These are phyloP conservation scores for Sanguinoderma infundibulare DNA, from an alignment of 1,284 basidiomycete genomes.

Conservation along the genomic window DNA sequence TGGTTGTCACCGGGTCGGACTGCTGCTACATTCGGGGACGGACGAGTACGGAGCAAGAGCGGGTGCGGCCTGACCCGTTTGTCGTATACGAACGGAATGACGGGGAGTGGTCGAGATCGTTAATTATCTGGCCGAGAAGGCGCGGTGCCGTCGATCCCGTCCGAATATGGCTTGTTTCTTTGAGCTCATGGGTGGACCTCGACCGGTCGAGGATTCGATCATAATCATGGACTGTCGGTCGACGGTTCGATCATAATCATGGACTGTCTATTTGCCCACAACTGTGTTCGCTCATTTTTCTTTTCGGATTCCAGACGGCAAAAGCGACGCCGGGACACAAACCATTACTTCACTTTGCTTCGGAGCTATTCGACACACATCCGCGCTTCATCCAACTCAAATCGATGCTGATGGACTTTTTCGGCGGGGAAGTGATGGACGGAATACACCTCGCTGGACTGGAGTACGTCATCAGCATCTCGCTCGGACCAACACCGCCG, in stretches of 20 bases:
- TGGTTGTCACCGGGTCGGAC: neutral
- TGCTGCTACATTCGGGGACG: too few species aligned
- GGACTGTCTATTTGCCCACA: neutral
- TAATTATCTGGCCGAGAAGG: too few species aligned
- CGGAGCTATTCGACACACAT: constrained; percentile 90
- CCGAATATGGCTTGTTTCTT: too few species aligned
- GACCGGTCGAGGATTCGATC: too few species aligned
- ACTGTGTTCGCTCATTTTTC: too few species aligned
- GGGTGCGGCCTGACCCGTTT: too few species aligned
- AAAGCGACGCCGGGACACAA: constrained; percentile 93
- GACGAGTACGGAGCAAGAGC: too few species aligned
- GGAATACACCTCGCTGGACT: constrained; percentile 86
- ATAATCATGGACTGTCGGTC: neutral
- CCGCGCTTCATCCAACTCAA: constrained; percentile 93
- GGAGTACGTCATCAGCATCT: constrained; percentile 91
- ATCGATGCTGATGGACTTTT: constrained; percentile 89
- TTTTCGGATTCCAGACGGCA: constrained; percentile 55
- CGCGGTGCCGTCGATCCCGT: too few species aligned
- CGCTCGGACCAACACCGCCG: constrained; percentile 70
- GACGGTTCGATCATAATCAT: neutral
- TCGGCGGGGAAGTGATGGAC: constrained; percentile 86
- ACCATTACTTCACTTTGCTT: constrained; percentile 95
- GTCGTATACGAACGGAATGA: too few species aligned
- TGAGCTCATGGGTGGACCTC: too few species aligned
- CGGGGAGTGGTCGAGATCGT: too few species aligned